Evolutionary conservation across 345 rosid genomes (phyloP).

Genomic region (Citrus unshiu): DNA sequence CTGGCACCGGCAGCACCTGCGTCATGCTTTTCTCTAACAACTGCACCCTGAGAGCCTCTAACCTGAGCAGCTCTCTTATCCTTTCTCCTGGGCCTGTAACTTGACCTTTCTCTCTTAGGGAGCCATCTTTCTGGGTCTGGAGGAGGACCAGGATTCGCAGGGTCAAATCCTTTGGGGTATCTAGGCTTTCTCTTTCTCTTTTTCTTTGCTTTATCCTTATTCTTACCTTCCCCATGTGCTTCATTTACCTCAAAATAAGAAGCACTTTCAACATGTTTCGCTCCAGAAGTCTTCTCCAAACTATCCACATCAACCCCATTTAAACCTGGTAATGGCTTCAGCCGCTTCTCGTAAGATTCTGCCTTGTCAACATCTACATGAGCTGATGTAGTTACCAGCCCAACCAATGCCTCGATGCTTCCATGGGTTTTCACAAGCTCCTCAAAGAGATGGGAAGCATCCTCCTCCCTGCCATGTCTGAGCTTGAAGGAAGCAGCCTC

Average conservation of each 20-base stretch:
- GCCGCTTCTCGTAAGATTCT: constrained; percentile 73
- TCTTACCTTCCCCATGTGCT: constrained; percentile 58
- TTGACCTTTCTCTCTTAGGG: constrained; percentile 91
- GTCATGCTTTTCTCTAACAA: constrained; percentile 72
- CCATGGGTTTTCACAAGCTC: constrained; percentile 72
- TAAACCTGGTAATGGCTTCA: constrained; percentile 74
- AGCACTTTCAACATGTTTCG: constrained; percentile 67
- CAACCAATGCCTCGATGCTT: constrained; percentile 73
- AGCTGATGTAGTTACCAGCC: constrained; percentile 88
- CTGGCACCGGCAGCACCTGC: constrained; percentile 33
- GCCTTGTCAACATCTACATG: constrained; percentile 79
- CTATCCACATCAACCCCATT: constrained; percentile 66
- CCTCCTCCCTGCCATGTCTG: constrained; percentile 80
- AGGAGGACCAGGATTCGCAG: constrained; percentile 93
- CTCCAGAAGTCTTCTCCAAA: constrained; percentile 86
- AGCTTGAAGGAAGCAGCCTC: constrained; percentile 95
- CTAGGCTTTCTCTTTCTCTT: constrained; percentile 98
- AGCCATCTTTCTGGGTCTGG: constrained; percentile 99
- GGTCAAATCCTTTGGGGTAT: constrained; percentile 97
- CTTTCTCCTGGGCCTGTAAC: constrained; percentile 88
- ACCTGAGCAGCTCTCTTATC: constrained; percentile 96
- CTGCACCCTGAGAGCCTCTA: constrained; percentile 93
- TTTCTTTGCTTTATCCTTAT: constrained; percentile 73
- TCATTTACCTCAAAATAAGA: constrained; percentile 24
- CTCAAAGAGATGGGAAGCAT: constrained; percentile 75